Percentiles rank a stretch among this genome's conserved stretches.
Evolutionary conservation across 768 basidiomycete genomes (phyloP).

Genomic region (Suillus americanus): DNA sequence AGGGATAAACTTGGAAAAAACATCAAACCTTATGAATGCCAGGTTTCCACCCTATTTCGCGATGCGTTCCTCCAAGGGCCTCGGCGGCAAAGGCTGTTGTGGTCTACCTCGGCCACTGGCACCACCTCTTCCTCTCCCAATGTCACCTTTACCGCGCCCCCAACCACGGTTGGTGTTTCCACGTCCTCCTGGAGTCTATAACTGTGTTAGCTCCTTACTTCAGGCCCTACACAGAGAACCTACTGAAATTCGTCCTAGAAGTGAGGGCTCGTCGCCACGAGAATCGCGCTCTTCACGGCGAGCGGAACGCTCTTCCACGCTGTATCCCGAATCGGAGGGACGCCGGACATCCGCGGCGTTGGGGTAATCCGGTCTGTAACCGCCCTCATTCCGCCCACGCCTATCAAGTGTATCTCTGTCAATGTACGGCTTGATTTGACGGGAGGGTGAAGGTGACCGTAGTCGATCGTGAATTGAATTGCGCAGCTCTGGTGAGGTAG

Average conservation of each 20-base stretch:
- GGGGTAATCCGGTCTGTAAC: not conserved
- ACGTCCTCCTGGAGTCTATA: not conserved
- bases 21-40: not conserved
- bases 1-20: not conserved
- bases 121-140: constrained; percentile 17
- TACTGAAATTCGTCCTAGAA: not conserved
- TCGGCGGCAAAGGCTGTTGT: constrained; percentile 18
- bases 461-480: not conserved
- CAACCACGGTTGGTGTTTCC: constrained; percentile 5
- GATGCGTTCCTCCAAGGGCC: constrained; percentile 21
- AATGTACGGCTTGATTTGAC: not conserved
- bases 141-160: constrained; percentile 20
- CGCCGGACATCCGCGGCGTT: not conserved
- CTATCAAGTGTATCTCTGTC: not conserved
- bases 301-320: not conserved
- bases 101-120: constrained; percentile 15
- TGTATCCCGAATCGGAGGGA: not conserved
- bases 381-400: not conserved
- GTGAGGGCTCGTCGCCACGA: not conserved
- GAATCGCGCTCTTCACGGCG: not conserved
- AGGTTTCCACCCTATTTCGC: constrained; percentile 11
- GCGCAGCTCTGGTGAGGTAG: not conserved
- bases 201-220: not conserved
- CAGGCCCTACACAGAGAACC: not conserved
- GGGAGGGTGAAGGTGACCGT: not conserved